Conservation (phyloP, 441 rosid genomes). For the Iberis amara region DNA sequence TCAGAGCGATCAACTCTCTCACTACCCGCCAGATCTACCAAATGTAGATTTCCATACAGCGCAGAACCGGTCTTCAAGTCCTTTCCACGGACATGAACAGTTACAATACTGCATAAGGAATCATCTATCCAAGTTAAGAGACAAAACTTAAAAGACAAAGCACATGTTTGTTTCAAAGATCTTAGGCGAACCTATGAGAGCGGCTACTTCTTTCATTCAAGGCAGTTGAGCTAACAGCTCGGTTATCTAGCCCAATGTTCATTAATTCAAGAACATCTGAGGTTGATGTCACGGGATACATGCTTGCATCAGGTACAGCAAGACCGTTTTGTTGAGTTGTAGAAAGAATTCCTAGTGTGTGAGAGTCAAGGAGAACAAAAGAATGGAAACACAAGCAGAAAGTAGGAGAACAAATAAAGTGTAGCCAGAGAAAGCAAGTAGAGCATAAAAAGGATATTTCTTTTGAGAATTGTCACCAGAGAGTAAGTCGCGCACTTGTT, state of each 20-base stretch:
- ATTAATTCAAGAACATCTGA: slow-evolving; percentile 51
- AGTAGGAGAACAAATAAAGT: not conserved
- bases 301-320: slow-evolving; percentile 65
- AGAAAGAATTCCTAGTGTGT: slow-evolving; percentile 48
- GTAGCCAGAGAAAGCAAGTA: slow-evolving; percentile 29
- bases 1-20: slow-evolving; percentile 69
- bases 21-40: slow-evolving; percentile 73
- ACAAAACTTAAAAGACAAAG: not conserved
- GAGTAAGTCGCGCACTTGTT: slow-evolving; percentile 63
- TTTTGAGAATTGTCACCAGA: slow-evolving; percentile 45
- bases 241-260: slow-evolving; percentile 43
- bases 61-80: slow-evolving; percentile 46
- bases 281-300: slow-evolving; percentile 48
- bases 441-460: slow-evolving; percentile 65
- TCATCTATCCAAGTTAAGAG: slow-evolving; percentile 13
- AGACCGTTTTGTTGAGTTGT: slow-evolving; percentile 47
- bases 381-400: slow-evolving; percentile 27
- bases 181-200: slow-evolving; percentile 47
- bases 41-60: slow-evolving; percentile 46
- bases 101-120: slow-evolving; percentile 44
- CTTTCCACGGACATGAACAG: slow-evolving; percentile 57
- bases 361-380: slow-evolving; percentile 43
- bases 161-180: slow-evolving; percentile 15
- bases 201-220: slow-evolving; percentile 67
- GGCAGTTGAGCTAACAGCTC: slow-evolving; percentile 49